Evolutionary conservation across 805 yeast species (phyloP).

Genomic region (Hyphopichia homilentoma): DNA sequence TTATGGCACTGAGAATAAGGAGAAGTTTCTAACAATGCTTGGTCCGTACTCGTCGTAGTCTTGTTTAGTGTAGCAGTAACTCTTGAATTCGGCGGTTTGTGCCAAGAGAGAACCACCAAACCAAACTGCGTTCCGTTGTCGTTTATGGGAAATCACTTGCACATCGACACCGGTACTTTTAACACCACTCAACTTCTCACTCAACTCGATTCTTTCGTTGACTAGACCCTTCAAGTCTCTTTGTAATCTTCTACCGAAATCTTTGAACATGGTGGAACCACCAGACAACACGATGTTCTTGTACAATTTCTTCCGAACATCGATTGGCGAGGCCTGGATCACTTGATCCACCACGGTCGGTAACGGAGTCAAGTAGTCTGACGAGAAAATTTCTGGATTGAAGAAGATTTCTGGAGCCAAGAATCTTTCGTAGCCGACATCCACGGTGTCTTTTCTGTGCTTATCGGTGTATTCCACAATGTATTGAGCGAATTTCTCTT

Average conservation of each 20-base stretch:
- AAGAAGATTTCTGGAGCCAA: slow-evolving; percentile 99
- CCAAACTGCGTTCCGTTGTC: slow-evolving; percentile 99
- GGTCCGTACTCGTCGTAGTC: slow-evolving; percentile 99
- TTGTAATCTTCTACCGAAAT: slow-evolving; percentile 95
- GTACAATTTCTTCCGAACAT: slow-evolving; percentile 94
- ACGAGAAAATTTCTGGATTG: slow-evolving; percentile 94
- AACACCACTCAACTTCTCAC: slow-evolving; percentile 72
- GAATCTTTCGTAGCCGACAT: slow-evolving; percentile 96
- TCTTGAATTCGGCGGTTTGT: slow-evolving; percentile 93
- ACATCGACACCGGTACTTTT: slow-evolving; percentile 94
- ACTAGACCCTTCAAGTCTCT: slow-evolving; percentile 88
- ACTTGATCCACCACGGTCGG: slow-evolving; percentile 96
- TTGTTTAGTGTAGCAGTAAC: slow-evolving; percentile 94
- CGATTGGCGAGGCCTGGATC: slow-evolving; percentile 93
- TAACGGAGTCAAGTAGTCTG: slow-evolving; percentile 92
- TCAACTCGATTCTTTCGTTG: slow-evolving; percentile 78
- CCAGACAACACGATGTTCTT: slow-evolving; percentile 94
- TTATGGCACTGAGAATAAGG: slow-evolving; percentile 86
- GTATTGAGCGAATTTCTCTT: slow-evolving; percentile 87
- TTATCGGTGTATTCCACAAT: slow-evolving; percentile 78
- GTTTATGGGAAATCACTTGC: slow-evolving; percentile 93
- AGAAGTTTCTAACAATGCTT: slow-evolving; percentile 93
- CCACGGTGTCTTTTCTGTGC: slow-evolving; percentile 55
- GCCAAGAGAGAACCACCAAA: slow-evolving; percentile 97
- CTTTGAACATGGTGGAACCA: slow-evolving; percentile 98